Conservation (phyloP, 2,329 filamentous ascomycete species). For the Curvularia sp. region DNA sequence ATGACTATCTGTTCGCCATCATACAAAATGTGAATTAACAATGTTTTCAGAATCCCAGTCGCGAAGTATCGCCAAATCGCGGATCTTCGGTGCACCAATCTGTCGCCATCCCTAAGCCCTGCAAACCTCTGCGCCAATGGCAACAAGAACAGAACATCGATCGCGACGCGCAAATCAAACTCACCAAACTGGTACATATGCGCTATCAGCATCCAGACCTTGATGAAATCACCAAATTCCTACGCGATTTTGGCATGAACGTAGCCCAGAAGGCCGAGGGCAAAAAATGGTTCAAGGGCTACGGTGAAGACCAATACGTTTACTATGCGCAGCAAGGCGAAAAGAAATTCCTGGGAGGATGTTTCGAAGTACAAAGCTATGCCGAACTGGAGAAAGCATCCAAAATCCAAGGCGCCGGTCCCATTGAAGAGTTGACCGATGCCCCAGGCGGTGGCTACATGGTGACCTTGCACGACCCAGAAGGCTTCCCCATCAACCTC, state of each 20-base stretch:
- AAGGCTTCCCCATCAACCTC: constrained; percentile 65
- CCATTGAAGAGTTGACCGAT: constrained; percentile 58
- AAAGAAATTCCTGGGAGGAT: constrained; percentile 64
- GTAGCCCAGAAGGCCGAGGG: constrained; percentile 41
- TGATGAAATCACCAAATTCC: constrained; percentile 57
- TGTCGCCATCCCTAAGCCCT: constrained; percentile 47
- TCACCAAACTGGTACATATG: constrained; percentile 61
- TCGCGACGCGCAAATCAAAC: constrained; percentile 54
- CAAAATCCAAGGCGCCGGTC: constrained; percentile 57
- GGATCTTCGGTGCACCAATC: constrained; percentile 52
- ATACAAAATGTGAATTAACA: constrained; percentile 2
- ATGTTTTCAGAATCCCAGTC: constrained; percentile 33
- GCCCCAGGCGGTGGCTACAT: constrained; percentile 63
- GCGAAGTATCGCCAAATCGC: constrained; percentile 51
- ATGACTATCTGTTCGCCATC: background rate
- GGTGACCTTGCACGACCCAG: constrained; percentile 57
- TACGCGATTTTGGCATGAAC: constrained; percentile 49
- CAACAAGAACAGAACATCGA: constrained; percentile 53
- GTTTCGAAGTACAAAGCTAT: constrained; percentile 64
- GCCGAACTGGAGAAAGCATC: constrained; percentile 61
- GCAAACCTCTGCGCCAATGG: constrained; percentile 50
- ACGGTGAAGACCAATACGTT: constrained; percentile 67
- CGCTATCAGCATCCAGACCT: constrained; percentile 63
- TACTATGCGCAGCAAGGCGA: constrained; percentile 62
- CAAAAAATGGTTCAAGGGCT: constrained; percentile 66